These are phyloP conservation scores for Turritis glabra DNA, from an alignment of 345 rosid species.

Conservation along the genomic window DNA sequence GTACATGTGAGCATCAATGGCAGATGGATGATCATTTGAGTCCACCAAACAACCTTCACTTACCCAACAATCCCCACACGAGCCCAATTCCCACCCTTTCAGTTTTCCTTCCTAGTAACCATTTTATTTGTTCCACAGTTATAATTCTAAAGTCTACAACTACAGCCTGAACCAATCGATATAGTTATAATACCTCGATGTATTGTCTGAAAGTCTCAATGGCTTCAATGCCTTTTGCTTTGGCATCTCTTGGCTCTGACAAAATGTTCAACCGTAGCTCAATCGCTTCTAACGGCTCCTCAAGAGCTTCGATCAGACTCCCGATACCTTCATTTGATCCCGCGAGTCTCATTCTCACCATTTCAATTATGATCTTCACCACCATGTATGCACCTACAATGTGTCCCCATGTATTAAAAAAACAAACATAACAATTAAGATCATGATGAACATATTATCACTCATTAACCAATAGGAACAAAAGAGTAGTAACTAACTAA, in stretches of 20 bases:
- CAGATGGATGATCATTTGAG: conserved; percentile 64
- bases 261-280: conserved; percentile 75
- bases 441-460: background rate
- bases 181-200: conserved; percentile 53
- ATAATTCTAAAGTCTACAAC: background rate
- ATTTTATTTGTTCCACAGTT: background rate
- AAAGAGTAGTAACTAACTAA: conserved; percentile 14
- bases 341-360: conserved; percentile 76
- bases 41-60: conserved; percentile 92
- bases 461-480: background rate
- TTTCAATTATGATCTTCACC: conserved; percentile 83
- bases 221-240: conserved; percentile 72
- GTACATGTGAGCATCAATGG: conserved; percentile 90
- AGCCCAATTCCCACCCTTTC: conserved; percentile 80
- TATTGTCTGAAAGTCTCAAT: conserved; percentile 66
- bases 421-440: background rate
- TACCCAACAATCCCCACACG: conserved; percentile 95
- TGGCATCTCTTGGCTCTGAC: conserved; percentile 69
- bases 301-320: conserved; percentile 70
- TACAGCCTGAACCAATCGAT: background rate
- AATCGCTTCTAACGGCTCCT: conserved; percentile 64
- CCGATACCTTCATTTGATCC: conserved; percentile 75
- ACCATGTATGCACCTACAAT: conserved; percentile 87
- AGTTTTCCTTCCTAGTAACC: conserved; percentile 60
- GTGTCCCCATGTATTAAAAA: background rate